Percentiles rank a stretch among this genome's conserved stretches.
phyloP scores from a whole-genome alignment of 108 stramenopile species.

The Parietichytrium sp. region DNA sequence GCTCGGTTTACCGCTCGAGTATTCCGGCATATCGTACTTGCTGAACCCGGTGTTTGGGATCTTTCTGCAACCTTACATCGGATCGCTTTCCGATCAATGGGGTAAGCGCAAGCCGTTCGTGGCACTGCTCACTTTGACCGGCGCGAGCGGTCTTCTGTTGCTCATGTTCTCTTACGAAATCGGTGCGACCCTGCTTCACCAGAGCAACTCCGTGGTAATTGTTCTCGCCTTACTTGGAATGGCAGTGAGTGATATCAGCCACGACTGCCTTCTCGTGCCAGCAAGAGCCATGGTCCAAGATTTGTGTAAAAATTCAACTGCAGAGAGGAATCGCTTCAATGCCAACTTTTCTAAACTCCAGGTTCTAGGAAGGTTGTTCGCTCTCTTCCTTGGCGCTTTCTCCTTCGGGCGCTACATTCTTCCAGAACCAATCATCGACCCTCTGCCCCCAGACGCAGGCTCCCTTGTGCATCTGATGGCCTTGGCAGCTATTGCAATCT shows the following conservation, averaged over 20 bases:
- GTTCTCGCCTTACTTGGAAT: constrained; percentile 1
- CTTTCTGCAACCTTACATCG: not conserved
- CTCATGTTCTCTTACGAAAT: constrained; percentile 30
- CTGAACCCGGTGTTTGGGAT: constrained; percentile 10
- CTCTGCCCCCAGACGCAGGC: not conserved
- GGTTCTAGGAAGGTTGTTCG: not conserved
- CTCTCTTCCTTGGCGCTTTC: constrained; percentile 1
- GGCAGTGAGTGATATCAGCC: constrained; percentile 17
- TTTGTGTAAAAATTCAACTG: not conserved
- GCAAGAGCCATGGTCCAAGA: constrained; percentile 34
- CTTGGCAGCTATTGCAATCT: not conserved
- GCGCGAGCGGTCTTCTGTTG: not conserved
- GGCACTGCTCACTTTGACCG: not conserved
- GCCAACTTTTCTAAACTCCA: not conserved
- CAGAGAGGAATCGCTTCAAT: not conserved
- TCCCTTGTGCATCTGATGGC: not conserved
- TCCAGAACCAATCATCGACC: not conserved
- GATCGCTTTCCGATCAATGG: not conserved
- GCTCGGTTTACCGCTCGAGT: constrained; percentile 5
- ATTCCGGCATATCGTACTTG: not conserved
- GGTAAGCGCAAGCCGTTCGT: constrained; percentile 11
- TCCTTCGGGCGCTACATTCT: constrained; percentile 1
- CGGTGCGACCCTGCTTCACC: not conserved
- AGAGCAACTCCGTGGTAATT: constrained; percentile 1
- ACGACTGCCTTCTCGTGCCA: constrained; percentile 4